phyloP scores from a whole-genome alignment of 2,329 filamentous ascomycete genomes.

The Arthrobotrys sphaeroides region DNA sequence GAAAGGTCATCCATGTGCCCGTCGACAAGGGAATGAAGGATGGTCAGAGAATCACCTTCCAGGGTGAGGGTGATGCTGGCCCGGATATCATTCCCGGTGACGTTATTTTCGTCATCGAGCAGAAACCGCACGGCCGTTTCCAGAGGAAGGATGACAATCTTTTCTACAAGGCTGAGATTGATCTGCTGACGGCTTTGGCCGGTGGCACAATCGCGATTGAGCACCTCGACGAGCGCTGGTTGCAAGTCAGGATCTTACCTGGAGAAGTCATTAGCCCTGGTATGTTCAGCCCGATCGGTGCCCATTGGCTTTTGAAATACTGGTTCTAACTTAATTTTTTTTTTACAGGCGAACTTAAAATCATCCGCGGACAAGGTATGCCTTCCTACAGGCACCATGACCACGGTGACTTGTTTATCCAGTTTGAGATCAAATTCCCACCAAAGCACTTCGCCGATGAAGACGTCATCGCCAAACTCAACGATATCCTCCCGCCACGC shows the following conservation, averaged over 20 bases:
- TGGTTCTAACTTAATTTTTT: slow-evolving; percentile 13
- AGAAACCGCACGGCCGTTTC: slow-evolving; percentile 97
- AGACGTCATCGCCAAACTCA: slow-evolving; percentile 79
- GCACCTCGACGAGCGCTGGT: slow-evolving; percentile 96
- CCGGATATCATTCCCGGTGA: slow-evolving; percentile 93
- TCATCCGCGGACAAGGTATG: slow-evolving; percentile 97
- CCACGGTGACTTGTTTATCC: slow-evolving; percentile 93
- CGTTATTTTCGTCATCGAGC: slow-evolving; percentile 97
- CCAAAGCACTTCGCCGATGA: slow-evolving; percentile 74
- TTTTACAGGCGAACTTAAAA: slow-evolving; percentile 80
- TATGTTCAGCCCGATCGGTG: slow-evolving; percentile 67
- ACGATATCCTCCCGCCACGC: slow-evolving; percentile 82
- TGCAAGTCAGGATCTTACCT: slow-evolving; percentile 89
- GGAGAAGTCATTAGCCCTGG: slow-evolving; percentile 94
- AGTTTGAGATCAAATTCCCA: slow-evolving; percentile 98
- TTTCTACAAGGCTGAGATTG: slow-evolving; percentile 93
- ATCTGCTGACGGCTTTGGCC: slow-evolving; percentile 91
- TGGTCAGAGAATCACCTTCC: slow-evolving; percentile 96
- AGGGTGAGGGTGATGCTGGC: slow-evolving; percentile 93
- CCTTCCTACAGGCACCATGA: slow-evolving; percentile 95
- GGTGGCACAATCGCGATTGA: slow-evolving; percentile 92
- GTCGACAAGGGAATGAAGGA: slow-evolving; percentile 93
- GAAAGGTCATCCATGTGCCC: slow-evolving; percentile 97
- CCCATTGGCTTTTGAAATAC: no score
- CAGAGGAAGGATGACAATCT: slow-evolving; percentile 95